A percentile compares a stretch with the other conserved stretches of the same genome.
These are phyloP conservation scores for Chytriomyces sp. DNA, from an alignment of 192 early-diverging fungal species.

Conservation along the genomic window DNA sequence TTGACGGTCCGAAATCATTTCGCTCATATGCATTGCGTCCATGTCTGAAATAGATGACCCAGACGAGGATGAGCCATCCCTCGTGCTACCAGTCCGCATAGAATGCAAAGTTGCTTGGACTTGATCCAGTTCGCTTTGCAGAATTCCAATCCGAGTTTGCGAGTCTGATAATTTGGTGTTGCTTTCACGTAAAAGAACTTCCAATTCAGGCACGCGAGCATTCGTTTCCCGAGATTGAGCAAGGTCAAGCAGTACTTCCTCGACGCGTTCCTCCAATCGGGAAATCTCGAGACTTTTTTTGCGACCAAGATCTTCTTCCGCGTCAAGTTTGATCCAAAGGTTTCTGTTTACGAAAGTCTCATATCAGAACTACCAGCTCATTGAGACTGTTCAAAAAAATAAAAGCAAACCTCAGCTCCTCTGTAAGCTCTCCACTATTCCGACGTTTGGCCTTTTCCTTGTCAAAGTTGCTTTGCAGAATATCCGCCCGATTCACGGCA, in stretches of 20 bases:
- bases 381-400: neutral
- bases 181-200: neutral
- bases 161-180: neutral
- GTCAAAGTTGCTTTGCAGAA: neutral
- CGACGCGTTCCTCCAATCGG: slow-evolving; percentile 23
- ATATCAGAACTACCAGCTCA: neutral
- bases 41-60: neutral
- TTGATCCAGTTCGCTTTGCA: slow-evolving; percentile 12
- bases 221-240: slow-evolving; percentile 13
- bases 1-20: neutral
- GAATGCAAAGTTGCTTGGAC: neutral
- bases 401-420: slow-evolving; percentile 17
- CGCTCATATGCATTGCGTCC: neutral
- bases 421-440: neutral
- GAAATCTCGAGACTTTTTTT: slow-evolving; percentile 29
- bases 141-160: slow-evolving; percentile 4
- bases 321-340: slow-evolving; percentile 24
- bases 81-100: neutral
- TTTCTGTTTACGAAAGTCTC: neutral
- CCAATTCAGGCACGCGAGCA: slow-evolving; percentile 7
- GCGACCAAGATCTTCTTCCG: slow-evolving; percentile 27
- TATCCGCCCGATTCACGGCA: neutral
- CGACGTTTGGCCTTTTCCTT: neutral
- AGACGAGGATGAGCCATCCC: neutral
- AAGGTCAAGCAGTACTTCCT: slow-evolving; percentile 13